Evolutionary conservation across 441 rosid genomes (phyloP).

Genomic region (Erodium trifolium): DNA sequence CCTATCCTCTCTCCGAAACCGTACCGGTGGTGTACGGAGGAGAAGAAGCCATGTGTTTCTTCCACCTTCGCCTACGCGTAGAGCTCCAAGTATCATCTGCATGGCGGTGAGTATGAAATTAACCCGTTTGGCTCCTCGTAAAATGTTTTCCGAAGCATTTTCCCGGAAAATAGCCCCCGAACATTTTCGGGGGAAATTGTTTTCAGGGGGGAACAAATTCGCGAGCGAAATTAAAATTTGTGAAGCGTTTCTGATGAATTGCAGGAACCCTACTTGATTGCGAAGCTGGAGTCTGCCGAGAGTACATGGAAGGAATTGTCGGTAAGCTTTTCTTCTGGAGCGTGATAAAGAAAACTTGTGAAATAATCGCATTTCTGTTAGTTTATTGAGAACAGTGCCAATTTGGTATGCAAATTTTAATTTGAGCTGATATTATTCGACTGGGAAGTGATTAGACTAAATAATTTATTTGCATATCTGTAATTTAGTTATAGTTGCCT

Average conservation of each 20-base stretch:
- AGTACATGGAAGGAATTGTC: conserved; percentile 91
- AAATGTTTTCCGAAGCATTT: no score
- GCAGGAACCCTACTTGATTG: conserved; percentile 71
- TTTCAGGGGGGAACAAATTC: background rate
- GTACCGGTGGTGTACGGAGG: conserved; percentile 12
- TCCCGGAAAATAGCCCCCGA: no score
- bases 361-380: background rate
- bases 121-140: no score
- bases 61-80: conserved; percentile 29
- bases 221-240: background rate
- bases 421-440: background rate
- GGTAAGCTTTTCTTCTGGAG: conserved; percentile 30
- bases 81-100: conserved; percentile 52
- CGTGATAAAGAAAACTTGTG: background rate
- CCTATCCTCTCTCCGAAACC: conserved; percentile 16
- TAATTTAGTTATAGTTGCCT: background rate
- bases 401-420: background rate
- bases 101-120: conserved; percentile 57
- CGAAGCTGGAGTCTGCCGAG: conserved; percentile 85
- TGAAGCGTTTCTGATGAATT: conserved; percentile 6
- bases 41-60: conserved; percentile 20
- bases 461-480: background rate
- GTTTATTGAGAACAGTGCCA: background rate
- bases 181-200: background rate
- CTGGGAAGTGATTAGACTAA: background rate